Base-by-base conservation (phyloP, 1,139 yeast genomes). In the Yamadazyma conglobata region DNA sequence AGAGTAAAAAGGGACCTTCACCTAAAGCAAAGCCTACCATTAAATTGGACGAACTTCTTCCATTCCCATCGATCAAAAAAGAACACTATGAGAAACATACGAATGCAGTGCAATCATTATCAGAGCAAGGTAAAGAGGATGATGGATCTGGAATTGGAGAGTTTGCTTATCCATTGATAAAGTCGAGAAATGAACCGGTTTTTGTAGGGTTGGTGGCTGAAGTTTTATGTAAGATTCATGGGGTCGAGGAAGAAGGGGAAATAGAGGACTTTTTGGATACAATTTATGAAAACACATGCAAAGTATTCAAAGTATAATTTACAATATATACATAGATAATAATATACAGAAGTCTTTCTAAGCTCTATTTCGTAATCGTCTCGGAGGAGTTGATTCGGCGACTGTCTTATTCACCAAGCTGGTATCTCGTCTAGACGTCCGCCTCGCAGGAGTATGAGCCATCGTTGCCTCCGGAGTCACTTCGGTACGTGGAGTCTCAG, bases 181-280 rank as follows among this genome's bases (percentile, higher is more conserved):
- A 83, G 43, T 81, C 93, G 1, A 70, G 98, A 46, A 88, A 93
- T 54, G 98, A 91, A 56, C 98, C 98, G 0, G 88, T 93, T 29
- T 70, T 75, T 29, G 77, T 91, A 34, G 87, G 87, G 1, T 74
- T 77, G 29, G 91, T 89, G 1, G 96, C 95, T 0, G 75, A 80
- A 42, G 81, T 86, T 7, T 68, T 91, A 42, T 76, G 93, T 8
- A 70, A 70, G 15, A 54, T 89, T 29, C 51, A 59, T 34, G 58
- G 52, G 3, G 40, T 58, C 9, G 47, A 47, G 6, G 68, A 70
- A 22, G 70, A 64, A 0, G 43, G 67, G 6, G 64, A 77, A 4
- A 60, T 80, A 7, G 67, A 73, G 29, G 57, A 61, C 4, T 69
- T 91, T 14, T 64, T 80, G 12, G 79, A 79, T 24, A 51, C 60